Evolutionary conservation across 768 basidiomycete species (phyloP), one percentile per base, ranked within the genome.

Genomic region (Sistotremastrum suecicum): DNA sequence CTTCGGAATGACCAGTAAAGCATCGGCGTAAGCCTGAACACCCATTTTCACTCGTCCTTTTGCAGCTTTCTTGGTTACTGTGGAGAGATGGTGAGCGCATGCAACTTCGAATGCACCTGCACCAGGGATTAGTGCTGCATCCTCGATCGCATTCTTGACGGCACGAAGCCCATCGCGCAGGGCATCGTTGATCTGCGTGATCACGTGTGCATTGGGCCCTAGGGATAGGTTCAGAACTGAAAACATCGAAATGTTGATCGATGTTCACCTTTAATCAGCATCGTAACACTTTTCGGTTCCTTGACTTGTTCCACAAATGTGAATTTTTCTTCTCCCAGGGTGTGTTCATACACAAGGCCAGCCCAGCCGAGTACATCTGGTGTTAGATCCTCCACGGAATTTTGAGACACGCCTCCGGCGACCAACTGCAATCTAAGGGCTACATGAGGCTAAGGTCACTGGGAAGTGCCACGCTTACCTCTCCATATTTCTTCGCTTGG

Each of bases 401-500:
- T 98, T 61, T 97, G 94, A 3, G 95, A 91, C 53, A 80, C 71
- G 54, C 95, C 95, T 45, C 95, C 95, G 62, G 88, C 91, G 45
- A 90, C 76, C 45, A 97, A 77, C 61, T 98, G 95, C 47, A 99
- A 63, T 37, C 91, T 94, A 56, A 43, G 43, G 29, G 30, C 46
- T 20, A 20, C 20, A 20, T 20, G 29, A 39, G 12, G 43, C 35
- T 12, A 50, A 37, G 34, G 37, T 11, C 29, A 48, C 42, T 42
- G 37, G 40, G 42, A 49, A 51, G 44, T 51, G 31, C 46, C 12
- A 7, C 37, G 59, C 72, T 49, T 56, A 89, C 90, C 92, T 72
- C 63, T 99, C 95, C 95, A 99, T 98, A 60, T 99, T 99, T 56
- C 95, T 79, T 59, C 95, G 73, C 71, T 99, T 99, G 11, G 95